Evolutionary conservation across 1,139 yeast species (phyloP).

Genomic region (Saccharomycopsis hybrid): DNA sequence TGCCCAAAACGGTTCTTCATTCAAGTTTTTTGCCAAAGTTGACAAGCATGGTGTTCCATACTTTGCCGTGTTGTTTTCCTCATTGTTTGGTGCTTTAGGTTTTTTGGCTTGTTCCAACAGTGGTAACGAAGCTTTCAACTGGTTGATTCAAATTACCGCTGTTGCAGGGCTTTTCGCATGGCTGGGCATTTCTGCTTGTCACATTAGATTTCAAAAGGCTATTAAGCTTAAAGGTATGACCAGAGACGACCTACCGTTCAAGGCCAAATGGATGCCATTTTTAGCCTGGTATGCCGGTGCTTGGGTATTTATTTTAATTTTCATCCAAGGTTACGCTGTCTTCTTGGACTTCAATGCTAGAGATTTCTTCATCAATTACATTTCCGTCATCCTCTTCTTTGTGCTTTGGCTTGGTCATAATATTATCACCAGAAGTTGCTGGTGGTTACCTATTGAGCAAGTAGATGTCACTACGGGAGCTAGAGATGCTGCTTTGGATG

Average conservation of each 20-base stretch:
- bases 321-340: constrained; percentile 65
- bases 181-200: constrained; percentile 62
- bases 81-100: constrained; percentile 59
- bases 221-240: constrained; percentile 52
- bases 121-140: constrained; percentile 68
- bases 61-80: constrained; percentile 49
- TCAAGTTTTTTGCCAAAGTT: constrained; percentile 45
- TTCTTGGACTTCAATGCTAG: constrained; percentile 51
- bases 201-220: constrained; percentile 61
- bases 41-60: constrained; percentile 65
- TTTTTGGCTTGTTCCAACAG: constrained; percentile 56
- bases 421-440: constrained; percentile 35
- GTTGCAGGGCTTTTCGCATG: constrained; percentile 72
- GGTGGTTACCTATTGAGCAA: constrained; percentile 42
- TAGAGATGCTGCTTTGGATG: constrained; percentile 43
- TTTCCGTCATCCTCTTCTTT: constrained; percentile 53
- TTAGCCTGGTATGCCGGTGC: constrained; percentile 52
- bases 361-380: constrained; percentile 59
- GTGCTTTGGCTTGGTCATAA: constrained; percentile 48
- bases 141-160: constrained; percentile 79
- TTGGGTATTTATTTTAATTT: constrained; percentile 44
- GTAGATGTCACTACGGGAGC: constrained; percentile 60
- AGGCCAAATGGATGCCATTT: constrained; percentile 61
- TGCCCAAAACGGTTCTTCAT: constrained; percentile 57
- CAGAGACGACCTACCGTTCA: constrained; percentile 61